Base-by-base conservation (phyloP, 2,329 filamentous ascomycete species). In the Aphanocladium album region DNA sequence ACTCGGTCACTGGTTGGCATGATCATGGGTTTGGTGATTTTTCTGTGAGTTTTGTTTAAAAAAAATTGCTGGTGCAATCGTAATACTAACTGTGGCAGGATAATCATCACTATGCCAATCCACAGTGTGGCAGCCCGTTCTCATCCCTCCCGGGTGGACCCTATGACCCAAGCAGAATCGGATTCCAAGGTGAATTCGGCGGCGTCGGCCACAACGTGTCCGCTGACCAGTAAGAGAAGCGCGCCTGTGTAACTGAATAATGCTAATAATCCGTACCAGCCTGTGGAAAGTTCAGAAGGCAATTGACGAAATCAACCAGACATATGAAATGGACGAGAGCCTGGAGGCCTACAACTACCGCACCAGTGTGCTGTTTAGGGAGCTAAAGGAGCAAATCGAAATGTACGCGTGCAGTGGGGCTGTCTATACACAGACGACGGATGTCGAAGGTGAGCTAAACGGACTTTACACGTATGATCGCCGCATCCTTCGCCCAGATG, bases 361-460 rank as follows among this genome's bases (percentile, higher is more conserved):
- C 54, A 80, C 83, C 0, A 80, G 86, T 46, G 66, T 80, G 17
- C 77, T 89, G 1, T 80, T 88, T 25, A 77, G 78, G 2, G 86
- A 89, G 66, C 77, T 89, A 3, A 79, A 80, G 41, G 82, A 87
- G 59, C 79, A 88, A 67, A 82, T 89, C 35, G 77, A 83, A 61
- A 73, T 72, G 12, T 89, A 79, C 60, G 78, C 83, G 0, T 90
- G 88, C 72, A 88, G 83, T 37, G 88, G 83, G 0, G 88, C 82
- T 12, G 81, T 90, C 0, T 90, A 86, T 81, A 90, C 88, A 1
- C 88, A 90, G 75, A 90, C 87, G 0, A 89, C 85, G 0, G 88
- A 90, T 66, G 88, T 90, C 0, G 88, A 90, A 69, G 88, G 87
- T 5, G 88, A 90, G 69, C 85, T 90, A 9, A 91, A 90, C 65